Conservation (phyloP, 2,329 filamentous ascomycete species). For the Penicillium polonicum region DNA sequence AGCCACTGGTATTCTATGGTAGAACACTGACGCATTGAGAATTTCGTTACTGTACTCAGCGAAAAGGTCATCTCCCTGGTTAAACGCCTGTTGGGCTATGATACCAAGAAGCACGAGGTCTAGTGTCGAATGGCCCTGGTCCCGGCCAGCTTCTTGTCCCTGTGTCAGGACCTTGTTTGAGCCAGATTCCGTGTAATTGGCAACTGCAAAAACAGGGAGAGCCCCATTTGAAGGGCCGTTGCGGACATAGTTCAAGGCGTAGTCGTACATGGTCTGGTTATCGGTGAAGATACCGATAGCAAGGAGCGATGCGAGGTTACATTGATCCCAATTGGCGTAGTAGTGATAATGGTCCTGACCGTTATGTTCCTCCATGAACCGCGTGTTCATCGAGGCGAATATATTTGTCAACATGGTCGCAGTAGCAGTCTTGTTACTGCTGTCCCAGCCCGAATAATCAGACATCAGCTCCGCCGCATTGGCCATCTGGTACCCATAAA, state of each 20-base stretch:
- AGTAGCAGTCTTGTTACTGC: neutral
- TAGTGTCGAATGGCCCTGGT: neutral
- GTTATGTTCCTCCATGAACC: neutral
- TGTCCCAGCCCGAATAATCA: neutral
- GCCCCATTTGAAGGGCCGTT: neutral
- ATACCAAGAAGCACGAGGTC: neutral
- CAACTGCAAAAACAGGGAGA: neutral
- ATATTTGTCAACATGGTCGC: neutral
- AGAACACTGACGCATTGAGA: neutral
- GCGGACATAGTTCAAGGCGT: neutral
- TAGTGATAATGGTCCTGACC: neutral
- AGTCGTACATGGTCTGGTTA: neutral
- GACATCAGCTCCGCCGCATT: neutral
- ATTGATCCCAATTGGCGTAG: neutral
- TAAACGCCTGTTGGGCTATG: neutral
- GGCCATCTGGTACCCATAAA: neutral
- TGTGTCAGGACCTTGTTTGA: neutral
- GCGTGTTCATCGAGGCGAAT: neutral
- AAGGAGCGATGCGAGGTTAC: neutral
- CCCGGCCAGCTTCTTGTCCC: neutral
- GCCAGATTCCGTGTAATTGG: neutral
- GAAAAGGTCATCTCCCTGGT: neutral
- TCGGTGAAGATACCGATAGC: neutral
- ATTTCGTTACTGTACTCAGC: neutral
- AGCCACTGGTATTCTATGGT: neutral